Conservation (phyloP, 192 early-diverging fungal genomes). For the Gorgonomyces haynaldii region DNA sequence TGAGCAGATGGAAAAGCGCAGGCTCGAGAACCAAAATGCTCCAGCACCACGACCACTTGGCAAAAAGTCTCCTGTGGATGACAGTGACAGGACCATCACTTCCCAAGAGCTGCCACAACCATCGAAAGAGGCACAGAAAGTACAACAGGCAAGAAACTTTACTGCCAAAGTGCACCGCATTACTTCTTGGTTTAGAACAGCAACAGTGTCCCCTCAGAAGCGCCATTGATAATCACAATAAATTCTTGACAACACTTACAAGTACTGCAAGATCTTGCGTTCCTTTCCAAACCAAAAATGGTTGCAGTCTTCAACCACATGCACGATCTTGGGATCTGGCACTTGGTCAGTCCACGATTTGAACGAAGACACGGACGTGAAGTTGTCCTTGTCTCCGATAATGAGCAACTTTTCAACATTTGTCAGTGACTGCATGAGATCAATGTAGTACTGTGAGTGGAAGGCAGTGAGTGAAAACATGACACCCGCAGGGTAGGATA, state of each 20-base stretch:
- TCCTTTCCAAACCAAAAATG: slow-evolving; percentile 17
- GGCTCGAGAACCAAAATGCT: not conserved
- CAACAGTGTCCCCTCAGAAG: not conserved
- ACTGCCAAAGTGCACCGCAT: slow-evolving; percentile 4
- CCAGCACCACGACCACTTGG: not conserved
- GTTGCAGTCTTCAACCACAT: slow-evolving; percentile 9
- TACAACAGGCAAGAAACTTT: not conserved
- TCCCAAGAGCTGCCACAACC: not conserved
- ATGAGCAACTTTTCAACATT: slow-evolving; percentile 18
- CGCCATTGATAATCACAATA: not conserved
- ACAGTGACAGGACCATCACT: not conserved
- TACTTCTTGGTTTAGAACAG: slow-evolving; percentile 7
- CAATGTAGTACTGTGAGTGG: slow-evolving; percentile 2
- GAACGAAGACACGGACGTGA: slow-evolving; percentile 13
- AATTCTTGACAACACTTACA: not conserved
- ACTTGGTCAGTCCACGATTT: slow-evolving; percentile 2
- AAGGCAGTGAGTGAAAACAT: slow-evolving; percentile 21
- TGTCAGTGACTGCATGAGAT: not conserved
- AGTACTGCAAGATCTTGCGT: slow-evolving; percentile 1
- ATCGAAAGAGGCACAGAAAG: not conserved
- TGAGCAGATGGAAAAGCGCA: not conserved
- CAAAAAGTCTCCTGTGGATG: not conserved
- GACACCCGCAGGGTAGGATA: slow-evolving; percentile 12
- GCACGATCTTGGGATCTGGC: slow-evolving; percentile 12
- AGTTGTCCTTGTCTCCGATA: slow-evolving; percentile 16